Evolutionary conservation across 2,329 filamentous ascomycete genomes (phyloP).

Genomic region (Neofusicoccum sp.): DNA sequence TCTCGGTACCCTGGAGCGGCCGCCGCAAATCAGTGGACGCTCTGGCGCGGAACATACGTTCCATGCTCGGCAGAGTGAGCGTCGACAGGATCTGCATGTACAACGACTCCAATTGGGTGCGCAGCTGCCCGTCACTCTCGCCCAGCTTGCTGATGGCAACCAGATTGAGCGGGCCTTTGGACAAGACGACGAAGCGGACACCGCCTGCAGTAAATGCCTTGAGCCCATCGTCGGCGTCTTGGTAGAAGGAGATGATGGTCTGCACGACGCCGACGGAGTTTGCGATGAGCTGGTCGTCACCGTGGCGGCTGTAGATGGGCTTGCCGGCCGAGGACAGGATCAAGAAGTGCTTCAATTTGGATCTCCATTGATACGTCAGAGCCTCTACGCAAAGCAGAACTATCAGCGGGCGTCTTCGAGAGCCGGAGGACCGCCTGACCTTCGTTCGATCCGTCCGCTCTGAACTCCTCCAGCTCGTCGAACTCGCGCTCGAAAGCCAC

Average conservation of each 20-base stretch:
- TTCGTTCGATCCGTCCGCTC: conserved; percentile 58
- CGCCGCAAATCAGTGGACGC: conserved; percentile 93
- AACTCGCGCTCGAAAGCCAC: conserved; percentile 77
- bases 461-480: conserved; percentile 67
- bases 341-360: conserved; percentile 95
- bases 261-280: conserved; percentile 94
- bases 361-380: conserved; percentile 76
- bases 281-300: conserved; percentile 86
- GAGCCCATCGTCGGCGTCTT: conserved; percentile 75
- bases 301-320: conserved; percentile 94
- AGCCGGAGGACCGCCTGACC: conserved; percentile 50
- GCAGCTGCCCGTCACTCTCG: conserved; percentile 89
- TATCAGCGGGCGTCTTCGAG: conserved; percentile 32
- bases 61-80: conserved; percentile 82
- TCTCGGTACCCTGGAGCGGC: conserved; percentile 88
- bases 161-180: conserved; percentile 85
- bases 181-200: conserved; percentile 82
- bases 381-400: conserved; percentile 35
- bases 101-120: conserved; percentile 84
- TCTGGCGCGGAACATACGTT: conserved; percentile 82
- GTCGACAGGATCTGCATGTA: conserved; percentile 99
- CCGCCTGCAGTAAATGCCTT: conserved; percentile 84
- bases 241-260: conserved; percentile 96
- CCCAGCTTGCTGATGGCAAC: conserved; percentile 89
- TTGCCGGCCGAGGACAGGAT: conserved; percentile 96